phyloP scores from a whole-genome alignment of 2,329 filamentous ascomycete species.

The Claviceps monticola region DNA sequence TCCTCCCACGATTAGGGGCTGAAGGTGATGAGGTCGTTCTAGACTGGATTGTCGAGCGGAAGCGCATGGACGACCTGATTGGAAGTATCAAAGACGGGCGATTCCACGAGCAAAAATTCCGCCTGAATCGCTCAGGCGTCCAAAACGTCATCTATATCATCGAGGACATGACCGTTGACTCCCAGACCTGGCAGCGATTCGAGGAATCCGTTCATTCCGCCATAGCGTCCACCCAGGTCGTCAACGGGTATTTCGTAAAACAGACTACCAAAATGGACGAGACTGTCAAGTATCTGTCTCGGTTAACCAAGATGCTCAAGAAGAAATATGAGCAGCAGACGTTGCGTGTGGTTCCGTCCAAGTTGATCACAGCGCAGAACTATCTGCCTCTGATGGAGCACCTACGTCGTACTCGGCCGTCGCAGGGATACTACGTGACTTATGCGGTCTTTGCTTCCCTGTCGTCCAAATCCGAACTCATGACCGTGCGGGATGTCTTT shows the following conservation, averaged over 20 bases:
- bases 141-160: slow-evolving; percentile 67
- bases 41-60: slow-evolving; percentile 71
- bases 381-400: slow-evolving; percentile 51
- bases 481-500: slow-evolving; percentile 61
- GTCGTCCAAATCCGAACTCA: slow-evolving; percentile 59
- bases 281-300: slow-evolving; percentile 59
- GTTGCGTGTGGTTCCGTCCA: slow-evolving; percentile 52
- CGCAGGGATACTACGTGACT: slow-evolving; percentile 44
- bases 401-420: slow-evolving; percentile 37
- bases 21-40: slow-evolving; percentile 59
- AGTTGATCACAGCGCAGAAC: slow-evolving; percentile 46
- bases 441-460: slow-evolving; percentile 60
- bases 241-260: slow-evolving; percentile 69
- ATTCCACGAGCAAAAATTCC: slow-evolving; percentile 76
- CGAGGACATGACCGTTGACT: slow-evolving; percentile 54
- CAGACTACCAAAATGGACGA: slow-evolving; percentile 63
- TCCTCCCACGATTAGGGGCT: slow-evolving; percentile 40
- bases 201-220: slow-evolving; percentile 57
- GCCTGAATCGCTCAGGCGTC: slow-evolving; percentile 57
- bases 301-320: slow-evolving; percentile 57
- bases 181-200: slow-evolving; percentile 39
- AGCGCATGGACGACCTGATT: slow-evolving; percentile 68
- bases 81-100: slow-evolving; percentile 69
- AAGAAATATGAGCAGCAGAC: slow-evolving; percentile 45
- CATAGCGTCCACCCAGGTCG: slow-evolving; percentile 63